These are phyloP conservation scores for Phragmites australis DNA, from an alignment of 176 grass and related monocot genomes.

Conservation along the genomic window DNA sequence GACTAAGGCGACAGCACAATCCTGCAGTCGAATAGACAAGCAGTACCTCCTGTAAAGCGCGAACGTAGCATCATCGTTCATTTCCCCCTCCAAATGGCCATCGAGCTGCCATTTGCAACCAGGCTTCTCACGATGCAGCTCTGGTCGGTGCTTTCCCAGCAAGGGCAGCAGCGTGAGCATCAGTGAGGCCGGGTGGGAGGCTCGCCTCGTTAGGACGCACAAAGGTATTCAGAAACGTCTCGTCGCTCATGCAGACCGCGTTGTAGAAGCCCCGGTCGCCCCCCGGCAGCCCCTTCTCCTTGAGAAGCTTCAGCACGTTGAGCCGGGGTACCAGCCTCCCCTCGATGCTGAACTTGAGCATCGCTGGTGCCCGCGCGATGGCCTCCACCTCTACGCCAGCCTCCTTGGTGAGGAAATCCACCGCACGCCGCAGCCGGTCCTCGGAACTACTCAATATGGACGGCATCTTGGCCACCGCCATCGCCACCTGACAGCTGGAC, in stretches of 20 bases:
- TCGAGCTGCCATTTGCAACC: too few relatives aligned
- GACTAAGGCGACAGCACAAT: too few relatives aligned
- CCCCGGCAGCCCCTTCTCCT: background rate
- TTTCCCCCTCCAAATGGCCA: background rate
- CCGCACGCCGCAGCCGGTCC: background rate
- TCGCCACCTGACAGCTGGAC: background rate
- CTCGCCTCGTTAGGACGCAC: background rate
- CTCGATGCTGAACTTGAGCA: constrained; percentile 13
- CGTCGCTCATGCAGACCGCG: background rate
- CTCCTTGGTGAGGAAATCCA: constrained; percentile 5
- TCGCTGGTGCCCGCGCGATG: background rate
- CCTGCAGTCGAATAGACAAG: too few relatives aligned
- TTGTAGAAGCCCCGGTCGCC: background rate
- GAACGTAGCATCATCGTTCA: background rate
- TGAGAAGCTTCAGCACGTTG: constrained; percentile 13
- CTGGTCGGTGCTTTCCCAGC: background rate
- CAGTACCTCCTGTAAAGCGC: too few relatives aligned
- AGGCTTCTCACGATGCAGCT: background rate
- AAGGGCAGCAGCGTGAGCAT: background rate
- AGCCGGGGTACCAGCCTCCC: constrained; percentile 10
- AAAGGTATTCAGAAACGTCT: background rate
- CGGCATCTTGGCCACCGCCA: constrained; percentile 13
- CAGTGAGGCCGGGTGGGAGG: background rate
- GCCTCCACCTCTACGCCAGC: background rate
- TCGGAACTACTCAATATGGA: background rate